phyloP scores from a whole-genome alignment of 345 rosid genomes.

The Syzygium grande region DNA sequence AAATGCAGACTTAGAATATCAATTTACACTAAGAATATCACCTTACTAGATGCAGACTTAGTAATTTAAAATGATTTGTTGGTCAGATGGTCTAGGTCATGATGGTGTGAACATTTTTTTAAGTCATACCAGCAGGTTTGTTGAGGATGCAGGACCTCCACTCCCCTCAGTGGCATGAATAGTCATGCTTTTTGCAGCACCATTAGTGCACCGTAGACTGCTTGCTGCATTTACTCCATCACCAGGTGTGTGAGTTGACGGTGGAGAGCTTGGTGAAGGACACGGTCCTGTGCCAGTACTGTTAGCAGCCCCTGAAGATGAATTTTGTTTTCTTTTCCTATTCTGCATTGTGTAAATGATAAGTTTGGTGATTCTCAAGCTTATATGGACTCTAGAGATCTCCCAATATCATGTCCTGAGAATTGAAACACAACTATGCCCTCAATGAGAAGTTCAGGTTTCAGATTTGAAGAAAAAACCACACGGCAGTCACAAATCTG shows the following conservation, averaged over 20 bases:
- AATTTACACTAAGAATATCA: background rate
- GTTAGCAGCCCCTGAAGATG: slow-evolving; percentile 60
- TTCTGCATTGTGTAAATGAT: background rate
- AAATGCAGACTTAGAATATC: background rate
- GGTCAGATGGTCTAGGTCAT: background rate
- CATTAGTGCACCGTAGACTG: slow-evolving; percentile 31
- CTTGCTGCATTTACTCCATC: slow-evolving; percentile 43
- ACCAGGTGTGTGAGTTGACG: slow-evolving; percentile 61
- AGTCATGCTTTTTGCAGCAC: slow-evolving; percentile 30
- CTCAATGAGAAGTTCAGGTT: background rate
- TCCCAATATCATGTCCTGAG: background rate
- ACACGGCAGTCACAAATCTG: background rate
- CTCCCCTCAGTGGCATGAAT: slow-evolving; percentile 33
- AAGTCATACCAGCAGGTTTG: slow-evolving; percentile 39
- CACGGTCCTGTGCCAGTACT: slow-evolving; percentile 60
- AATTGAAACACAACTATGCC: background rate
- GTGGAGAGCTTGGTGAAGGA: slow-evolving; percentile 56
- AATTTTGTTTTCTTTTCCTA: slow-evolving; percentile 55
- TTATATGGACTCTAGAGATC: background rate
- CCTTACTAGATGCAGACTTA: background rate
- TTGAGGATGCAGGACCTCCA: slow-evolving; percentile 37
- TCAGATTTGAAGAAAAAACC: background rate
- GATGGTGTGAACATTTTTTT: background rate
- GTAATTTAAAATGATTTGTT: background rate
- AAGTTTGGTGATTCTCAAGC: background rate